Base-by-base conservation (phyloP, 805 yeast genomes). In the Soucietia sequanensis region DNA sequence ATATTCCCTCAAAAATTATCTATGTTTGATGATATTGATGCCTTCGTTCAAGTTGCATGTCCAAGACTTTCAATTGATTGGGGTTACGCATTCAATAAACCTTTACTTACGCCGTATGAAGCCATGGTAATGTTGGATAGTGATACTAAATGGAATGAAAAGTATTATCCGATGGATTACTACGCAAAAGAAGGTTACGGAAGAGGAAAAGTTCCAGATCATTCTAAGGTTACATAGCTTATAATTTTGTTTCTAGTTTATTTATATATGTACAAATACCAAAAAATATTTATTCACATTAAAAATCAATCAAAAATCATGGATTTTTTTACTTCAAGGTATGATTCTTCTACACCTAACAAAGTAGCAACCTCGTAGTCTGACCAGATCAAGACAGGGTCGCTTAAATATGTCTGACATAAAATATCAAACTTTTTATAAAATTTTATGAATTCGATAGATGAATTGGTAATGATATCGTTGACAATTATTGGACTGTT, bases 71-170 rank as follows among this genome's bases (percentile, higher is more conserved):
- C 96, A 2, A 91, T 93, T 27, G 99, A 93, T 58, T 93, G 99
- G 99, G 99, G 99, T 0, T 93, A 93, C 58, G 99, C 99, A 0
- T 93, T 93, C 54, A 80, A 80, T 39, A 85, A 84, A 52, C 99
- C 99, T 0, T 64, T 93, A 27, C 62, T 93, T 38, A 91, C 99
- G 0, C 99, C 99, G 0, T 93, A 93, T 56, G 99, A 93, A 55
- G 88, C 96, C 0, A 88, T 86, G 87, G 95, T 90, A 4, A 75
- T 89, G 73, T 59, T 93, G 46, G 83, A 77, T 6, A 72, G 80
- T 30, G 97, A 89, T 50, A 64, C 64, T 23, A 71, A 67, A 60
- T 85, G 93, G 77, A 65, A 60, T 30, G 75, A 74, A 26, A 68
- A 68, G 1, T 80, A 72, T 38, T 93, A 93, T 54, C 97, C 97